These are phyloP conservation scores for Trichoderma afroharzianum DNA, from an alignment of 2,329 filamentous ascomycete genomes.

Conservation along the genomic window DNA sequence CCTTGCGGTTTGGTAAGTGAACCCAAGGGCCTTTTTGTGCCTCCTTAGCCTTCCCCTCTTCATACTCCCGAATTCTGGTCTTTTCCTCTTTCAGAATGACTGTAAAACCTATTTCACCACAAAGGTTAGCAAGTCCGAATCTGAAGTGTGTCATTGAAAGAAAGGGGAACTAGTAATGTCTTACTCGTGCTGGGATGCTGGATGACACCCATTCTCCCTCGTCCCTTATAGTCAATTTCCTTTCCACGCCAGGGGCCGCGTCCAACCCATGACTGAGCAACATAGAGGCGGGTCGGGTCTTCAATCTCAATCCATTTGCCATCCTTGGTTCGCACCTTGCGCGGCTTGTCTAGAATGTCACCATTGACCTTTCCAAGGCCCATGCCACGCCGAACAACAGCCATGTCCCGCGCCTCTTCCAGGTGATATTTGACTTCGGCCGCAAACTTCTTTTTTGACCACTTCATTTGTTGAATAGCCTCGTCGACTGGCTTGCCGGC, in stretches of 20 bases:
- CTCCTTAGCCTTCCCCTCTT: slow-evolving; percentile 74
- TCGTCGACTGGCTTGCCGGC: slow-evolving; percentile 91
- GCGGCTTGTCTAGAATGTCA: slow-evolving; percentile 35
- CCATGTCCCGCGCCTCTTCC: slow-evolving; percentile 75
- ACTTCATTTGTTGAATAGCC: slow-evolving; percentile 90
- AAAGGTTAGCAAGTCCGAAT: not conserved
- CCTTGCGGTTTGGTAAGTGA: slow-evolving; percentile 78
- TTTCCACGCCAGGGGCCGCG: slow-evolving; percentile 60
- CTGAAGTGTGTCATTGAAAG: not conserved
- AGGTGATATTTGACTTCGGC: slow-evolving; percentile 75
- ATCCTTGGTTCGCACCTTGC: slow-evolving; percentile 67
- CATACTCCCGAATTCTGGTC: slow-evolving; percentile 75
- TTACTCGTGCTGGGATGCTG: slow-evolving; percentile 70
- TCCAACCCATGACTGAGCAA: slow-evolving; percentile 91
- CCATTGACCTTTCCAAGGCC: slow-evolving; percentile 56
- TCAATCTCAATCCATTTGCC: slow-evolving; percentile 67
- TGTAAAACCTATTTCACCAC: slow-evolving; percentile 56
- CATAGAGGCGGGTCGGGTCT: slow-evolving; percentile 80
- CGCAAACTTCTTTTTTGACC: slow-evolving; percentile 90
- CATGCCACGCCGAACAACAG: slow-evolving; percentile 80
- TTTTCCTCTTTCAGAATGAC: slow-evolving; percentile 90
- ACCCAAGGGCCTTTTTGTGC: slow-evolving; percentile 77
- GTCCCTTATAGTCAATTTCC: slow-evolving; percentile 67
- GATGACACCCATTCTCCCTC: slow-evolving; percentile 66
- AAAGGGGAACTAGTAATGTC: slow-evolving; percentile 34